Conservation (phyloP, 2,329 filamentous ascomycete genomes). For the Fusarium caatingaense region DNA sequence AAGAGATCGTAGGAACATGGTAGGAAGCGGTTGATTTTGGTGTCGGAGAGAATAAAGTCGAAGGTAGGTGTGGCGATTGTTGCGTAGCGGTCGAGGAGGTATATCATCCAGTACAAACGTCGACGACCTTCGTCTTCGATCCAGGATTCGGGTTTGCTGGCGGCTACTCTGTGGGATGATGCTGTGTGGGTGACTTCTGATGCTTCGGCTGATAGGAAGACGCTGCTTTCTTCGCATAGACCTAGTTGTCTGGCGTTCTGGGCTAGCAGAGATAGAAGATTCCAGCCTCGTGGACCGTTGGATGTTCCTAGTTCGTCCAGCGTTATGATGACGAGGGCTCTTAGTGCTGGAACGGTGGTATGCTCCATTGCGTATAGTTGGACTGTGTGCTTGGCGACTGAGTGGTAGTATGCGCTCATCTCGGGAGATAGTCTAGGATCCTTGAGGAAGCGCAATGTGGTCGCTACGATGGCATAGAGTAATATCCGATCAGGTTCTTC, state of each 20-base stretch:
- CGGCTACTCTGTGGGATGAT: constrained; percentile 51
- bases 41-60: constrained; percentile 57
- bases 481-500: constrained; percentile 55
- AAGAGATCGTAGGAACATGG: constrained; percentile 60
- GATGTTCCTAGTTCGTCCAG: constrained; percentile 57
- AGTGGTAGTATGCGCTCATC: constrained; percentile 54
- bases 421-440: constrained; percentile 54
- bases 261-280: constrained; percentile 53
- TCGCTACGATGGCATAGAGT: constrained; percentile 58
- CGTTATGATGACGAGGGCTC: constrained; percentile 56
- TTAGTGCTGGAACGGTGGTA: constrained; percentile 53
- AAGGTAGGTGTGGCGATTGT: constrained; percentile 56
- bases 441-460: constrained; percentile 56
- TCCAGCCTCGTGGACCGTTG: constrained; percentile 57
- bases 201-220: constrained; percentile 51
- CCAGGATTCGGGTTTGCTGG: constrained; percentile 55
- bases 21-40: constrained; percentile 54
- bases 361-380: constrained; percentile 58
- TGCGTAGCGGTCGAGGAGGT: constrained; percentile 58
- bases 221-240: constrained; percentile 54
- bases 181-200: constrained; percentile 51
- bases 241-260: constrained; percentile 56
- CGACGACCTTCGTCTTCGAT: constrained; percentile 59
- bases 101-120: constrained; percentile 59
- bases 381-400: constrained; percentile 53